A percentile compares a stretch with the other conserved stretches of the same genome.
These are phyloP conservation scores for Coemansia sp. DNA, from an alignment of 192 early-diverging fungal species.

Conservation along the genomic window DNA sequence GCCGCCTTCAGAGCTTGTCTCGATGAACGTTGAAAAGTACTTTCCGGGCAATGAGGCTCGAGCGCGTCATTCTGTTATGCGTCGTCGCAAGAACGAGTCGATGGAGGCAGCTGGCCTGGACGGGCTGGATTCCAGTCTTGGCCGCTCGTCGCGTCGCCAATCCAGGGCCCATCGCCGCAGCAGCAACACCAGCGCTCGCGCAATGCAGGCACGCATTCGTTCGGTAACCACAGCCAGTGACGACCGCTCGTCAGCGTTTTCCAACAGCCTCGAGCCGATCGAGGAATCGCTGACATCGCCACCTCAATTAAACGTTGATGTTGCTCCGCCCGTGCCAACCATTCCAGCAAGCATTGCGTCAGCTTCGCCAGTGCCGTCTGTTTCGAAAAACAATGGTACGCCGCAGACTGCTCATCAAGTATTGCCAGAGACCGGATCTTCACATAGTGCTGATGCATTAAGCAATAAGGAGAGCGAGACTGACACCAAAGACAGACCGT, in stretches of 20 bases:
- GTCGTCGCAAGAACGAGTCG: constrained; percentile 35
- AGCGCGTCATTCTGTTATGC: constrained; percentile 56
- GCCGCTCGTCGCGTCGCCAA: constrained; percentile 29
- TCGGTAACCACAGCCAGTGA: constrained; percentile 25
- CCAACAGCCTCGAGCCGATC: constrained; percentile 42
- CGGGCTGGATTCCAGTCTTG: constrained; percentile 7
- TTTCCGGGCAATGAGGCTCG: constrained; percentile 75
- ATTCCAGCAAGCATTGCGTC: background rate
- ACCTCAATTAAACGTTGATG: background rate
- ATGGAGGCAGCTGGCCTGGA: constrained; percentile 23
- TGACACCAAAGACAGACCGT: constrained; percentile 16
- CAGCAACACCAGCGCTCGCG: constrained; percentile 27
- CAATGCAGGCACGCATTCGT: constrained; percentile 31
- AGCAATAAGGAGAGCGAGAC: background rate
- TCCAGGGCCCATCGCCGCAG: constrained; percentile 36
- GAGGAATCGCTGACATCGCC: constrained; percentile 38
- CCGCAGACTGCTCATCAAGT: background rate
- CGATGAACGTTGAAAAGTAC: constrained; percentile 85
- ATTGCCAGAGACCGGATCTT: background rate
- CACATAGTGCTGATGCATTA: background rate
- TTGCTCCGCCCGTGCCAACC: background rate
- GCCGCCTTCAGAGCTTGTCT: constrained; percentile 90
- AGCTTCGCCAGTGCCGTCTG: background rate
- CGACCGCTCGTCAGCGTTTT: constrained; percentile 34
- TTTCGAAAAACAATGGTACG: background rate